Base-by-base conservation (phyloP, 169 alveolate species). In the Plasmodium fragile region DNA sequence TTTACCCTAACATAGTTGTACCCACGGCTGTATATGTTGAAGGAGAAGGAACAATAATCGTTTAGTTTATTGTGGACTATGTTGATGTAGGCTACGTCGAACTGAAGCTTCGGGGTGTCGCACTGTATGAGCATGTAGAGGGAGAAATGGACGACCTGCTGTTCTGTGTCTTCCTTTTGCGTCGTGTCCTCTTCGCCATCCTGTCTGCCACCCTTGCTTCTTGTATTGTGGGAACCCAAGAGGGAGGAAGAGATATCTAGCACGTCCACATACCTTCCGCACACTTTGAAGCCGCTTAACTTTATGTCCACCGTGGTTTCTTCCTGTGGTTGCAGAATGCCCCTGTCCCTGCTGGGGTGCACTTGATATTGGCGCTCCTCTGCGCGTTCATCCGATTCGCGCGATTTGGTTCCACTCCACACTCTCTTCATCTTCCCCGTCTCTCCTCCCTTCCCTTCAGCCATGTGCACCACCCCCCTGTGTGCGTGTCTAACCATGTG, bases 21-120 rank as follows among this genome's bases (percentile, higher is more conserved):
- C 41, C 94, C 94, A 77, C 28, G n/a, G 45, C 70, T 89, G 41
- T 89, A 89, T 59, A 89, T 89, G 45, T 52, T 25, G 45, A 89
- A 89, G 32, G 94, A 65, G 43, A 89, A 89, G 49, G 45, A 39
- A 45, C 41, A 39, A 7, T 28, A 55, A 2, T 89, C 82, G 22
- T 89, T 89, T 55, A 89, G 45, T 59, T 78, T 78, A 39, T 89
- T 89, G 70, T 89, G 81, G 16, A 78, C 45, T 30, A 89, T 89
- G 81, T 89, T 89, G 36, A 89, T 89, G 71, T 89, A 89, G 5
- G 94, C 39, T 5, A 89, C 89, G 13, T 89, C 94, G 39, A 89
- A 89, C 45, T 55, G 52, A 28, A 89, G 81, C 75, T 59, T 89
- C 16, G 89, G 90, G 1, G 6, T 43, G 41, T 77, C 82, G 71